phyloP scores from a whole-genome alignment of 768 basidiomycete species.

The Boletus rubescentipes region DNA sequence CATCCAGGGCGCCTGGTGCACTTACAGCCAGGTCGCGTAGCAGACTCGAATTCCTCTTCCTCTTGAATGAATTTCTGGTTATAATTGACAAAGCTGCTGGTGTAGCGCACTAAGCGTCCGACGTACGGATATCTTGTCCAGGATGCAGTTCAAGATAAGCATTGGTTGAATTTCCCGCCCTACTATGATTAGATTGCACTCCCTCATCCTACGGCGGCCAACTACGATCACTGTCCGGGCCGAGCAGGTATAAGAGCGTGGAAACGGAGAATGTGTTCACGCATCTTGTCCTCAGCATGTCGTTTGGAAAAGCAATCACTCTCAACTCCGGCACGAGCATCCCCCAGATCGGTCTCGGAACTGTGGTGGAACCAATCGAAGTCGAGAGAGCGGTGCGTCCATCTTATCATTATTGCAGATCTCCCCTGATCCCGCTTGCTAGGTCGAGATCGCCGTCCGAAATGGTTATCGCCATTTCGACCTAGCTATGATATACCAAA shows the following conservation, averaged over 20 bases:
- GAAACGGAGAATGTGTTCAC: neutral
- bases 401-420: neutral
- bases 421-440: neutral
- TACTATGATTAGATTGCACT: too few relatives aligned
- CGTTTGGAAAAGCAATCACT: slow-evolving; percentile 37
- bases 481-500: slow-evolving; percentile 75
- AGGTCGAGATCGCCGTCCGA: slow-evolving; percentile 76
- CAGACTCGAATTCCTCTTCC: too few relatives aligned
- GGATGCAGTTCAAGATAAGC: too few relatives aligned
- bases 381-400: slow-evolving; percentile 67
- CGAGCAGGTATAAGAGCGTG: slow-evolving; percentile 9
- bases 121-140: too few relatives aligned
- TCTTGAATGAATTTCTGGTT: too few relatives aligned
- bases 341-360: slow-evolving; percentile 81
- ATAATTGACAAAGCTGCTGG: too few relatives aligned
- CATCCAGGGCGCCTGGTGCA: too few relatives aligned
- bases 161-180: too few relatives aligned
- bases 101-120: too few relatives aligned
- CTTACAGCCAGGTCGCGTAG: too few relatives aligned
- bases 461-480: slow-evolving; percentile 86
- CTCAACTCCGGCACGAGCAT: slow-evolving; percentile 52
- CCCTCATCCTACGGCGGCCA: too few relatives aligned
- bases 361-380: slow-evolving; percentile 74
- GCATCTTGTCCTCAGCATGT: slow-evolving; percentile 33
- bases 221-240: neutral